Evolutionary conservation across 257 asterid species (phyloP), one percentile per base, ranked within the genome.

Genomic region (Gentiana macrophylla): DNA sequence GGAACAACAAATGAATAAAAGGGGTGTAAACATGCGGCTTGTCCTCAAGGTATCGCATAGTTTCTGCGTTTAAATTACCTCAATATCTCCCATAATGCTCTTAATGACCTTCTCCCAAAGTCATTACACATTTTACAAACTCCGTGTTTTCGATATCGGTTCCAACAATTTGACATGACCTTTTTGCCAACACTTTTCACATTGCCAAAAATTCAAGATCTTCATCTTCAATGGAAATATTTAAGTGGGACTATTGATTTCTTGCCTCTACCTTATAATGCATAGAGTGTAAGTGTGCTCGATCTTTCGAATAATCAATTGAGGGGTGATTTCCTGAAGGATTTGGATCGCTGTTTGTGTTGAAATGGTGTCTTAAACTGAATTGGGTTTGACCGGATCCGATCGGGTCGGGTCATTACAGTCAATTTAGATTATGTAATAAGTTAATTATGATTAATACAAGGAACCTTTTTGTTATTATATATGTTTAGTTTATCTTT

Each of bases 21-120:
- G n/a, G n/a, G n/a, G n/a, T n/a, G n/a, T n/a, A n/a, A n/a, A n/a
- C n/a, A n/a, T n/a, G n/a, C n/a, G 98, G 36, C 35, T 79, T 70
- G 68, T 91, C 50, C 91, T 5, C 90, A 84, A 70, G 81, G 57
- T 32, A 87, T 90, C 32, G 83, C 93, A 32, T 95, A 85, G 35
- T 87, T 91, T 67, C 62, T 87, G 67, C 97, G 95, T n/a, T 65
- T 91, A 61, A 78, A 80, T 72, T 61, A 74, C 75, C 84, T 91
- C 49, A 87, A 91, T 76, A 73, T 87, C 68, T 91, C 98, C 45
- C 73, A 52, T 55, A 91, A 91, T 66, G 60, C 74, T 62, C 69
- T 87, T 24, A 76, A 59, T 36, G 89, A 90, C 37, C 69, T 86
- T 66, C 80, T 91, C 60, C 97, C 93, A 78, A 75, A 63, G 86